Percentiles rank a stretch among this genome's conserved stretches.
Evolutionary conservation across 202 grass and related monocot species (phyloP).

Genomic region (Brachypodium distachyon): DNA sequence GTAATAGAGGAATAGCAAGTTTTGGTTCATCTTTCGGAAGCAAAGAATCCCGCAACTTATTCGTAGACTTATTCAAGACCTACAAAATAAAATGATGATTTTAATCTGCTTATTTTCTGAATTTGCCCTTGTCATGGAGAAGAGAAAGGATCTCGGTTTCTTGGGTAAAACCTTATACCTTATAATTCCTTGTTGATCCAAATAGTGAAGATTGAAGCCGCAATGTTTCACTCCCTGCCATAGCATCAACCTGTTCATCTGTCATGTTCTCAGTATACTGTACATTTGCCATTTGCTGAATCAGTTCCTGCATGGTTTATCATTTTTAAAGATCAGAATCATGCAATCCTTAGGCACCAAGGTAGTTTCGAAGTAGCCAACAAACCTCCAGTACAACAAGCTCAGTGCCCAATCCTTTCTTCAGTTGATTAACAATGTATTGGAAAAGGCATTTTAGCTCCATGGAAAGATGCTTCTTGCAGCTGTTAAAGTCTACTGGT

Average conservation of each 20-base stretch:
- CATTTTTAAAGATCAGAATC: conserved; percentile 1
- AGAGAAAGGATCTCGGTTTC: not conserved
- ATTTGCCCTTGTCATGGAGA: conserved; percentile 3
- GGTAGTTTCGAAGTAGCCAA: conserved; percentile 8
- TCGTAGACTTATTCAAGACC: conserved; percentile 91
- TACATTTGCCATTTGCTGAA: conserved; percentile 99
- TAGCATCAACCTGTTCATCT: conserved; percentile 94
- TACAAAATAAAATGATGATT: conserved; percentile 28
- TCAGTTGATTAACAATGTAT: conserved; percentile 97
- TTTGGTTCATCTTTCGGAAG: conserved; percentile 86
- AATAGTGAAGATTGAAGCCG: conserved; percentile 80
- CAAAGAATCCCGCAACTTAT: conserved; percentile 76
- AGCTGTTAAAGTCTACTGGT: conserved; percentile 48
- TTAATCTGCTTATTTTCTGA: not conserved
- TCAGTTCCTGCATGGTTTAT: conserved; percentile 65
- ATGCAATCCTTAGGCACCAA: conserved; percentile 3
- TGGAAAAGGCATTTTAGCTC: conserved; percentile 95
- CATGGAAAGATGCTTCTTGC: conserved; percentile 95
- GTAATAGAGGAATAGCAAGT: conserved; percentile 86
- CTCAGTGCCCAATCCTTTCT: conserved; percentile 79
- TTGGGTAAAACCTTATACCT: conserved; percentile 64
- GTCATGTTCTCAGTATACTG: conserved; percentile 99
- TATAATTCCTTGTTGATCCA: conserved; percentile 78
- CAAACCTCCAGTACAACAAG: conserved; percentile 91
- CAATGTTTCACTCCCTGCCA: conserved; percentile 93